Evolutionary conservation across 768 basidiomycete species (phyloP).

Genomic region (Amanita exitialis): DNA sequence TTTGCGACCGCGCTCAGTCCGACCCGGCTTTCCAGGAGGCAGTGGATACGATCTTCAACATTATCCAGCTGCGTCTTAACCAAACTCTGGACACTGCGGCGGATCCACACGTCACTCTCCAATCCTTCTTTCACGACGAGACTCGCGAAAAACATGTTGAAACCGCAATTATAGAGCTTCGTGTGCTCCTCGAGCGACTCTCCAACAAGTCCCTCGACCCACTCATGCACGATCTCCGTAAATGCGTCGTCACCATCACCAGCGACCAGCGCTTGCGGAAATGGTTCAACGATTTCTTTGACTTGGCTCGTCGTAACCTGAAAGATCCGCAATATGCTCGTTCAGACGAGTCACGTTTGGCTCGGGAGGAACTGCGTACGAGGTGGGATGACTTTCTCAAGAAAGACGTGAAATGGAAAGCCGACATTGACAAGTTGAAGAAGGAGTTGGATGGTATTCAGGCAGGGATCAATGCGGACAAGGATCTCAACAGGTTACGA

Average conservation of each 20-base stretch:
- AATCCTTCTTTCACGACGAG: slow-evolving; percentile 49
- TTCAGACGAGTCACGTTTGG: slow-evolving; percentile 33
- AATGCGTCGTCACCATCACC: slow-evolving; percentile 37
- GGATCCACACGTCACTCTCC: slow-evolving; percentile 35
- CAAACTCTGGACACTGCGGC: slow-evolving; percentile 39
- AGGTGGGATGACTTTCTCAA: slow-evolving; percentile 44
- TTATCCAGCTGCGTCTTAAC: slow-evolving; percentile 48
- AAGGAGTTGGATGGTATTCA: slow-evolving; percentile 34
- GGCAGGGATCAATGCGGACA: slow-evolving; percentile 34
- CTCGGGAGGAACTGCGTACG: slow-evolving; percentile 31
- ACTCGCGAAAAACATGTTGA: slow-evolving; percentile 54
- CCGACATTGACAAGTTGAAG: slow-evolving; percentile 35
- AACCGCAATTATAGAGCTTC: slow-evolving; percentile 38
- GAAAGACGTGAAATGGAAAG: slow-evolving; percentile 43
- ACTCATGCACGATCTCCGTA: slow-evolving; percentile 30
- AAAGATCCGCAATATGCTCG: slow-evolving; percentile 41
- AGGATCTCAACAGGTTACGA: slow-evolving; percentile 35
- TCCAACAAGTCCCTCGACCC: slow-evolving; percentile 42
- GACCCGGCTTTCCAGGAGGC: slow-evolving; percentile 50
- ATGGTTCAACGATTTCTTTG: slow-evolving; percentile 49
- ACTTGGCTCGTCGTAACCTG: slow-evolving; percentile 32
- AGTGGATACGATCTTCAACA: slow-evolving; percentile 45
- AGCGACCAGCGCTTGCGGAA: slow-evolving; percentile 40
- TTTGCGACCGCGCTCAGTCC: slow-evolving; percentile 54
- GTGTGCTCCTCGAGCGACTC: slow-evolving; percentile 40